Conservation (phyloP, 371 early-diverging fungal species). For the Mucor ambiguus region DNA sequence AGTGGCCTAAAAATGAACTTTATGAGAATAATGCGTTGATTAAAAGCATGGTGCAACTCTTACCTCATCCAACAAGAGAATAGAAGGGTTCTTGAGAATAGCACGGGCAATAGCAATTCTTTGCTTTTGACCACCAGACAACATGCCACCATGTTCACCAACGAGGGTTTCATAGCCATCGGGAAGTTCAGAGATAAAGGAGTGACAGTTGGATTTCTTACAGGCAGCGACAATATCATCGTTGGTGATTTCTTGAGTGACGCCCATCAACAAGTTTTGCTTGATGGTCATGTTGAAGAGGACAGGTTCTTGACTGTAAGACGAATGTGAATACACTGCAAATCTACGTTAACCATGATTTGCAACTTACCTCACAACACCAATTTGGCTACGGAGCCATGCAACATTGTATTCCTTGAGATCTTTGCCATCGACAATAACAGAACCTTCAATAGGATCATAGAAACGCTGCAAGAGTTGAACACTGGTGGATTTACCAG, state of each 20-base stretch:
- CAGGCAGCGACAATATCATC: slow-evolving; percentile 64
- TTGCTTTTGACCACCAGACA: slow-evolving; percentile 83
- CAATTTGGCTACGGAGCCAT: slow-evolving; percentile 78
- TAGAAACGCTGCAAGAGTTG: slow-evolving; percentile 93
- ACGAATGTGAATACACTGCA: background rate
- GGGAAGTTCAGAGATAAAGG: slow-evolving; percentile 78
- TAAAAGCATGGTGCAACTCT: slow-evolving; percentile 19
- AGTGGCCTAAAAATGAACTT: slow-evolving; percentile 59
- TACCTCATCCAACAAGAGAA: slow-evolving; percentile 50
- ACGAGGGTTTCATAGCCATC: slow-evolving; percentile 74
- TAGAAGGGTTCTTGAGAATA: slow-evolving; percentile 48
- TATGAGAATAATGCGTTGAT: background rate
- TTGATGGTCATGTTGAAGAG: slow-evolving; percentile 83
- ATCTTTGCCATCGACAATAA: slow-evolving; percentile 73
- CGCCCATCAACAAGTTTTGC: slow-evolving; percentile 81
- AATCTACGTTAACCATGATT: background rate
- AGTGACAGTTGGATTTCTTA: slow-evolving; percentile 73
- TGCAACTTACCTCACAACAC: slow-evolving; percentile 59
- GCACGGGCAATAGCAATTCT: slow-evolving; percentile 55
- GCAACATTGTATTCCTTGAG: slow-evolving; percentile 69
- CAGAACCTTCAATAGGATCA: slow-evolving; percentile 63
- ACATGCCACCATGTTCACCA: slow-evolving; percentile 68
- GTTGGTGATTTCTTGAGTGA: slow-evolving; percentile 48
- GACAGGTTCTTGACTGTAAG: slow-evolving; percentile 78
- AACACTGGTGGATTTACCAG: slow-evolving; percentile 90